These are phyloP conservation scores for Heliamphora pulchella DNA, from an alignment of 179 eudicot genomes.

Conservation along the genomic window DNA sequence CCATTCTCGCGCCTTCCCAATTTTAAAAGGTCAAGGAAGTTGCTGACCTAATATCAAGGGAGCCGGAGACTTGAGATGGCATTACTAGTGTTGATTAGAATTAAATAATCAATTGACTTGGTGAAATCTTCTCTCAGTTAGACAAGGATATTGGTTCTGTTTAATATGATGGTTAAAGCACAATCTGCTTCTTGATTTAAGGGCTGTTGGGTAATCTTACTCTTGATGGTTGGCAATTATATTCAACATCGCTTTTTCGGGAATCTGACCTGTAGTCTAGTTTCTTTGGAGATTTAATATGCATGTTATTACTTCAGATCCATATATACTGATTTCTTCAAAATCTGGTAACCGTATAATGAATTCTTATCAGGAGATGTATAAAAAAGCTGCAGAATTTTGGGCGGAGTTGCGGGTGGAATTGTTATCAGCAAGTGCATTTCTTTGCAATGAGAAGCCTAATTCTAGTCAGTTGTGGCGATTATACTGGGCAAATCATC, in stretches of 20 bases:
- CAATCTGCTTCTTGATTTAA: background rate
- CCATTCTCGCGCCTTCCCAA: too few relatives aligned
- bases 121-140: background rate
- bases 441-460: constrained; percentile 60
- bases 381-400: constrained; percentile 87
- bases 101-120: background rate
- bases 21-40: too few relatives aligned
- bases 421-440: constrained; percentile 65
- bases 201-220: background rate
- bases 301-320: background rate
- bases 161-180: background rate
- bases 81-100: background rate
- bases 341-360: constrained; percentile 9
- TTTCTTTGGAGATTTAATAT: background rate
- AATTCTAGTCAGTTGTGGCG: constrained; percentile 89
- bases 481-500: constrained; percentile 98
- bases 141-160: background rate
- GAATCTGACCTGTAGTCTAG: background rate
- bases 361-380: constrained; percentile 55
- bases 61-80: background rate
- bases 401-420: constrained; percentile 98
- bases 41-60: too few relatives aligned
- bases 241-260: background rate
- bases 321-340: background rate
- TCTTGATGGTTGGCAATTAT: background rate